Base-by-base conservation (phyloP, 148 eudicot species). In the Hydrangea macrophylla region DNA sequence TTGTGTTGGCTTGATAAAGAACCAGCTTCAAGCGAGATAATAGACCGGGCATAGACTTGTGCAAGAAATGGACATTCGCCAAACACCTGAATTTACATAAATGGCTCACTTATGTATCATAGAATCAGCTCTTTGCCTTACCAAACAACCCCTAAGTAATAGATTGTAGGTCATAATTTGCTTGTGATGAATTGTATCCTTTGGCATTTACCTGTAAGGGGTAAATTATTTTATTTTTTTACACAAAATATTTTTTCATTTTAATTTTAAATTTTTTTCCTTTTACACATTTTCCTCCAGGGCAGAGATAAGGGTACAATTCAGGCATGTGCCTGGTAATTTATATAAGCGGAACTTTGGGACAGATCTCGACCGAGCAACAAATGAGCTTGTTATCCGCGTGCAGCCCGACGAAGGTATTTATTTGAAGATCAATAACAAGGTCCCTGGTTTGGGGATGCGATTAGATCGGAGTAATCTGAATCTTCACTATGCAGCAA, bases 361-460 rank as follows among this genome's bases (percentile, higher is more conserved):
- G 1, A 67, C 75, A 5, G 80, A 84, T 65, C 37, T 82, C 27
- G 85, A 84, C 56, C 78, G 73, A 53, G 78, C 86, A 3, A 84
- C 87, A 24, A 89, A 89, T 70, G 95, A 89, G 85, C 89, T 89
- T 37, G 83, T 89, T 27, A 44, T 89, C 32, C 85, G 89, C 44
- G 95, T 80, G 6, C 83, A 80, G 36, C 95, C 95, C 13, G 95
- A 89, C 62, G 91, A 89, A 76, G 91, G 89, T 3, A 73, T 86
- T 11, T 80, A 68, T 75, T 76, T 89, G 31, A 86, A 80, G 79
- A 70, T 89, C 66, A 86, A 89, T 75, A 89, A 86, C 50, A 89
- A 89, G 75, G 83, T 84, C 50, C 96, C 96, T 32, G 96, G 96
- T 58, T 78, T 89, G 5, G 96, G 91, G 42, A 89, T 86, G 89